phyloP scores from a whole-genome alignment of 78 protist genomes.

The Dictyostelium intermedium region DNA sequence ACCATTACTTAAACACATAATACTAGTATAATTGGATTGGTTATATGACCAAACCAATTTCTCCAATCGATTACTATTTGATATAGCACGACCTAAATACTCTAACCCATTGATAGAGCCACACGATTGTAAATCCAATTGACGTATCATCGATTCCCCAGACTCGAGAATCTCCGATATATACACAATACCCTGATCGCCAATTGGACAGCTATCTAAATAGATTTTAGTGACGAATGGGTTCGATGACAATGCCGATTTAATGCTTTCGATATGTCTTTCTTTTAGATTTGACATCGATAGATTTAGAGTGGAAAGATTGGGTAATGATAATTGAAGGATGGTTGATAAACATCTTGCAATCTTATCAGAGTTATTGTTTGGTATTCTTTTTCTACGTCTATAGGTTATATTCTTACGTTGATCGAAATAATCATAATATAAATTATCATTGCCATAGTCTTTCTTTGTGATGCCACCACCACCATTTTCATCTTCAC shows the following conservation, averaged over 20 bases:
- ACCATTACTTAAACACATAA: constrained; percentile 9
- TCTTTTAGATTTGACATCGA: background rate
- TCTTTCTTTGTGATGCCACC: background rate
- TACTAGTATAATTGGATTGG: background rate
- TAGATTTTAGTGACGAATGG: background rate
- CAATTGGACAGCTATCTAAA: background rate
- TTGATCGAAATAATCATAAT: background rate
- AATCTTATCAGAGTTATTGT: background rate
- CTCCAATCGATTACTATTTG: background rate
- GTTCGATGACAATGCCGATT: background rate
- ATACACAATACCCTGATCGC: constrained; percentile 6
- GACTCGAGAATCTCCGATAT: background rate
- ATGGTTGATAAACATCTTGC: background rate
- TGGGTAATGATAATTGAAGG: background rate
- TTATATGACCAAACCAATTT: constrained; percentile 33
- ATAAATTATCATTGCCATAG: background rate
- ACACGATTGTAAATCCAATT: constrained; percentile 5
- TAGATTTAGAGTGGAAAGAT: background rate
- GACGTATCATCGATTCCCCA: background rate
- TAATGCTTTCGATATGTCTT: background rate
- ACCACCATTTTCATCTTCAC: background rate
- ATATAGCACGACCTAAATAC: background rate
- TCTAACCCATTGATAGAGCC: constrained; percentile 25
- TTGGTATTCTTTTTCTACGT: background rate
- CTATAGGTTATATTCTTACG: background rate